Conservation (phyloP, 805 yeast species). For the Sungouiella blattae region DNA sequence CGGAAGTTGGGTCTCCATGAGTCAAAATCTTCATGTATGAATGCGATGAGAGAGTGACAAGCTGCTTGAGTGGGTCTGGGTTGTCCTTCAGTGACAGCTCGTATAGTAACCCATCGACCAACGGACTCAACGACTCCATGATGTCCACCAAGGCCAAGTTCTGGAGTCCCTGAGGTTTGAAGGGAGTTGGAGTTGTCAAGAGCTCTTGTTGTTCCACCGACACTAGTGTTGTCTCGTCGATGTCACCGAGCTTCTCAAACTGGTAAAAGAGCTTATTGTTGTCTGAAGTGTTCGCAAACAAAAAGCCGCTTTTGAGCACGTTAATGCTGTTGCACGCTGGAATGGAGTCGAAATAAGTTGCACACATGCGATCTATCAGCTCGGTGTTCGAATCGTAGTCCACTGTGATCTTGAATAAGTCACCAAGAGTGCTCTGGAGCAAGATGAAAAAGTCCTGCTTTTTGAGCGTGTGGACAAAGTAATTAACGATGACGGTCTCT, state of each 20-base stretch:
- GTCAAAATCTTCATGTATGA: constrained; percentile 47
- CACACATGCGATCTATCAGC: constrained; percentile 38
- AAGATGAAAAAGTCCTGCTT: constrained; percentile 59
- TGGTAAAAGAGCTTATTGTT: constrained; percentile 72
- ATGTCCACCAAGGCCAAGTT: constrained; percentile 60
- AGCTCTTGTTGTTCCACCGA: background rate
- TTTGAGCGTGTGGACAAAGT: constrained; percentile 65
- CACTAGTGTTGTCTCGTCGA: constrained; percentile 25
- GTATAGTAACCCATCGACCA: constrained; percentile 27
- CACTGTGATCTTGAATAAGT: constrained; percentile 58
- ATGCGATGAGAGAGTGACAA: constrained; percentile 33
- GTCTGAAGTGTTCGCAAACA: constrained; percentile 62
- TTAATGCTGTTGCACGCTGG: constrained; percentile 54
- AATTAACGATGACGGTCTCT: constrained; percentile 43
- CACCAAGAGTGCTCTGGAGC: constrained; percentile 70
- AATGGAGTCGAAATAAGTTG: constrained; percentile 75
- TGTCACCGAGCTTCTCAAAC: constrained; percentile 71
- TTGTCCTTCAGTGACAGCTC: constrained; percentile 10
- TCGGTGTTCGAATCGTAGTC: constrained; percentile 47
- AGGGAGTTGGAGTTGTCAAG: constrained; percentile 1
- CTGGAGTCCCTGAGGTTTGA: constrained; percentile 38
- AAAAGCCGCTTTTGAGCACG: constrained; percentile 70
- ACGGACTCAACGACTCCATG: constrained; percentile 50
- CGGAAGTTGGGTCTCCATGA: constrained; percentile 59
- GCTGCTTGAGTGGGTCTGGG: constrained; percentile 17